Conservation (phyloP, 306 rosid genomes). For the Clitoria ternatea region DNA sequence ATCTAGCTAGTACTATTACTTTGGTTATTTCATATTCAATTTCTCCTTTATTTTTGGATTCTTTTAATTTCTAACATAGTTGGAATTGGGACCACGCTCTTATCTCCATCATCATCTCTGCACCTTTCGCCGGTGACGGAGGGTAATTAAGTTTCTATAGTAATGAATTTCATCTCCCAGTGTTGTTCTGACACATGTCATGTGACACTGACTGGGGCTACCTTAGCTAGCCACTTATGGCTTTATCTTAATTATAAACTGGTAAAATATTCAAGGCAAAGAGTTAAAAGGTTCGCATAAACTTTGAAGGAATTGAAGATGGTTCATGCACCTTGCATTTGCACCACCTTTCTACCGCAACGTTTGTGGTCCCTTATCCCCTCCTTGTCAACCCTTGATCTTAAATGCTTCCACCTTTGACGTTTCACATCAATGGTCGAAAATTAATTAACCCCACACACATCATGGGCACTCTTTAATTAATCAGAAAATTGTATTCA, state of each 20-base stretch:
- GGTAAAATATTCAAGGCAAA: slow-evolving; percentile 21
- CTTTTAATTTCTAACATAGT: not conserved
- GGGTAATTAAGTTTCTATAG: not conserved
- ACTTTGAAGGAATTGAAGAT: not conserved
- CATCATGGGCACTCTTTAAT: slow-evolving; percentile 51
- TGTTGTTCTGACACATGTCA: slow-evolving; percentile 64
- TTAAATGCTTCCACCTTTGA: slow-evolving; percentile 33
- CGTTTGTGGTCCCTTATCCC: slow-evolving; percentile 30
- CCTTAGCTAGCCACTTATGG: not conserved
- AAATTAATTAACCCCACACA: slow-evolving; percentile 35
- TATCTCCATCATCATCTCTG: slow-evolving; percentile 25
- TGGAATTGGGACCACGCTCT: slow-evolving; percentile 22
- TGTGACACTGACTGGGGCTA: slow-evolving; percentile 76
- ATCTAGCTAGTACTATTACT: not conserved
- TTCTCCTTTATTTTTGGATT: not conserved
- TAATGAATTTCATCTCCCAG: slow-evolving; percentile 7
- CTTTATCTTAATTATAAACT: slow-evolving; percentile 31
- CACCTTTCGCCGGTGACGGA: slow-evolving; percentile 23
- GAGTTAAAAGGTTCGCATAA: slow-evolving; percentile 28
- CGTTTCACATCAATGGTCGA: slow-evolving; percentile 32
- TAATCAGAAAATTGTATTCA: too few relatives aligned
- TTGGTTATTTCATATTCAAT: not conserved
- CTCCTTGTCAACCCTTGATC: slow-evolving; percentile 28
- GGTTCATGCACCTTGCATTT: slow-evolving; percentile 52
- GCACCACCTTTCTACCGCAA: slow-evolving; percentile 37